phyloP scores from a whole-genome alignment of 2,329 filamentous ascomycete species.

The Talaromyces sp. region DNA sequence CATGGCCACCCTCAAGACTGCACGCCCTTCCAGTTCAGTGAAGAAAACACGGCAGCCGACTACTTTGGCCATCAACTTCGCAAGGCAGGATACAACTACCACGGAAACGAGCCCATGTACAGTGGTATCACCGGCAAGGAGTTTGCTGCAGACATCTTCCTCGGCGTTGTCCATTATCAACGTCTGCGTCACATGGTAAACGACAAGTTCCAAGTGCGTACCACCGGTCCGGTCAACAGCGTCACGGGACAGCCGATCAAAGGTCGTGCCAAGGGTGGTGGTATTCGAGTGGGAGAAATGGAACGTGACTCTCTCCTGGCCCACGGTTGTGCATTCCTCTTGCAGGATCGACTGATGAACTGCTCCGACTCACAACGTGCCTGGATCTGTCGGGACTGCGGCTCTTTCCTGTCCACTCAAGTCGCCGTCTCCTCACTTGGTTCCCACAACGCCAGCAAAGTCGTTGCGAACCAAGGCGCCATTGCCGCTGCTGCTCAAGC shows the following conservation, averaged over 20 bases:
- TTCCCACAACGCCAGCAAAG: conserved; percentile 18
- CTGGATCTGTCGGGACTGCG: conserved; percentile 84
- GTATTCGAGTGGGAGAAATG: conserved; percentile 99
- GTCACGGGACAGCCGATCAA: conserved; percentile 96
- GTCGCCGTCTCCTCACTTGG: conserved; percentile 33
- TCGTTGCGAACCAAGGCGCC: conserved; percentile 19
- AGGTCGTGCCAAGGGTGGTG: conserved; percentile 89
- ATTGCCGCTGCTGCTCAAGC: conserved; percentile 25
- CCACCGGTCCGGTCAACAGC: conserved; percentile 83
- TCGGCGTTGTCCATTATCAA: conserved; percentile 97
- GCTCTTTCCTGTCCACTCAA: conserved; percentile 83
- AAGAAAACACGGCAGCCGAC: conserved; percentile 84
- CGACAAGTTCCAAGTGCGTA: conserved; percentile 98
- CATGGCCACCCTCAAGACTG: conserved; percentile 95
- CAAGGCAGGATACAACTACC: conserved; percentile 95
- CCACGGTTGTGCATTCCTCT: conserved; percentile 87
- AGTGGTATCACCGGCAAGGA: conserved; percentile 94
- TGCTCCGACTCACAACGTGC: conserved; percentile 89
- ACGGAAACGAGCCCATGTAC: conserved; percentile 98
- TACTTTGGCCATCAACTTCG: conserved; percentile 94
- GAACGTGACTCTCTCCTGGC: conserved; percentile 92
- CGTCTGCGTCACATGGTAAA: conserved; percentile 98
- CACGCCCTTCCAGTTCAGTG: conserved; percentile 91
- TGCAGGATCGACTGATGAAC: conserved; percentile 94
- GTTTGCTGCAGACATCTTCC: conserved; percentile 89